Conservation (phyloP, 1,284 basidiomycete species). For the Ceratobasidium sp. region DNA sequence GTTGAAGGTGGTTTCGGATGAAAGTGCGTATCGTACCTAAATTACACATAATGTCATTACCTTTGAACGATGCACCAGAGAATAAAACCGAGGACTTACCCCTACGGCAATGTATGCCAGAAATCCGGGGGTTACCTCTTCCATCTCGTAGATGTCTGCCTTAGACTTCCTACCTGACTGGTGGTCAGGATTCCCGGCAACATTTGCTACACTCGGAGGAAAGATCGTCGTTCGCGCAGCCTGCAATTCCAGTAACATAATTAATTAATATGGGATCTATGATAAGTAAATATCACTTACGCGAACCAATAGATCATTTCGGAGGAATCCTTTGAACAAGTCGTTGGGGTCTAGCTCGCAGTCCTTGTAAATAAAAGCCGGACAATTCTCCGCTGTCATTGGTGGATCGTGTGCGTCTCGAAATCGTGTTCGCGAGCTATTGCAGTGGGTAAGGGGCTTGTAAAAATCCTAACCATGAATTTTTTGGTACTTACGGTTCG, state of each 20-base stretch:
- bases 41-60: not conserved
- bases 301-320: not conserved
- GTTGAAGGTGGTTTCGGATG: not conserved
- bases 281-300: not conserved
- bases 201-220: constrained; percentile 9
- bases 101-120: constrained; percentile 10
- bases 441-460: not conserved
- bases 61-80: not conserved
- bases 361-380: constrained; percentile 5
- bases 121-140: constrained; percentile 4
- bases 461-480: not conserved
- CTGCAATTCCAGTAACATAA: not conserved
- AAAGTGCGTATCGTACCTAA: constrained; percentile 18
- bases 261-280: not conserved
- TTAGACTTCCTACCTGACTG: constrained; percentile 4
- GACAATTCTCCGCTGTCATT: not conserved
- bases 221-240: not conserved
- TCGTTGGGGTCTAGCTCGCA: not conserved
- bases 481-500: not conserved
- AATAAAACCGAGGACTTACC: not conserved
- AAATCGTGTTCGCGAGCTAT: not conserved
- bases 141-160: not conserved
- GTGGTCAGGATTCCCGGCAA: not conserved
- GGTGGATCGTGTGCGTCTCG: not conserved
- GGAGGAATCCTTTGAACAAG: not conserved